Percentiles rank a stretch among this genome's conserved stretches.
Conservation (phyloP, 2,329 filamentous ascomycete genomes). For the Arthrinium phaeospermum region DNA sequence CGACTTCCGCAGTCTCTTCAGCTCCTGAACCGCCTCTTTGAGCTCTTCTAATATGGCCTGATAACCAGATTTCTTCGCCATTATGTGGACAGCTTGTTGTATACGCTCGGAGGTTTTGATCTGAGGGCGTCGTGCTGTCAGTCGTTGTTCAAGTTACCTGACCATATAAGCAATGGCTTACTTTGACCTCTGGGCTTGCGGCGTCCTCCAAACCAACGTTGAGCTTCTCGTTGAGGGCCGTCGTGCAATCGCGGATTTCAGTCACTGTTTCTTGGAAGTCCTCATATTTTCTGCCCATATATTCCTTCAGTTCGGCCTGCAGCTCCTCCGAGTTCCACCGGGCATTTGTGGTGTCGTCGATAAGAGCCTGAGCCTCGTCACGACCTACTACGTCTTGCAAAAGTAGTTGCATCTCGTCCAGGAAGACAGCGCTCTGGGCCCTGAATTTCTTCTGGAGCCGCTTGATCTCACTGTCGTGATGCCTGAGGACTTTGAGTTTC, state of each 20-base stretch:
- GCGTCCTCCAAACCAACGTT: neutral
- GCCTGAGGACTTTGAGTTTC: constrained; percentile 26
- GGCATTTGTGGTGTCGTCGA: constrained; percentile 19
- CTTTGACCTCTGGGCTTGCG: neutral
- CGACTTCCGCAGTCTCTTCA: constrained; percentile 26
- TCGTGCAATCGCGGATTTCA: neutral
- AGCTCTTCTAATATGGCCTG: constrained; percentile 22
- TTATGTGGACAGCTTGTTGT: constrained; percentile 20
- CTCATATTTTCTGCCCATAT: constrained; percentile 17
- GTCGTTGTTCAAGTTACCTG: neutral
- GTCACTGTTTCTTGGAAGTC: neutral
- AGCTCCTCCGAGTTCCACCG: constrained; percentile 22
- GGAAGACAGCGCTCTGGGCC: constrained; percentile 24
- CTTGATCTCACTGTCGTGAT: constrained; percentile 24
- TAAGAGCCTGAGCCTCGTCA: constrained; percentile 23
- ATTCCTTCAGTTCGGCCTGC: constrained; percentile 3
- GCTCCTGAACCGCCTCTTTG: constrained; percentile 25
- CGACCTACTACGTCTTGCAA: constrained; percentile 25
- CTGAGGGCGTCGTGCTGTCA: neutral
- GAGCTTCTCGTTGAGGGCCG: neutral
- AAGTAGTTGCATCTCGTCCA: constrained; percentile 27
- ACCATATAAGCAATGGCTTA: neutral
- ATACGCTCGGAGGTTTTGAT: neutral
- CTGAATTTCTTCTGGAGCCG: constrained; percentile 27
- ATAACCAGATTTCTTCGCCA: constrained; percentile 23